Evolutionary conservation across 768 basidiomycete species (phyloP), one percentile per base, ranked within the genome.

Genomic region (Phaeotremella skinneri): DNA sequence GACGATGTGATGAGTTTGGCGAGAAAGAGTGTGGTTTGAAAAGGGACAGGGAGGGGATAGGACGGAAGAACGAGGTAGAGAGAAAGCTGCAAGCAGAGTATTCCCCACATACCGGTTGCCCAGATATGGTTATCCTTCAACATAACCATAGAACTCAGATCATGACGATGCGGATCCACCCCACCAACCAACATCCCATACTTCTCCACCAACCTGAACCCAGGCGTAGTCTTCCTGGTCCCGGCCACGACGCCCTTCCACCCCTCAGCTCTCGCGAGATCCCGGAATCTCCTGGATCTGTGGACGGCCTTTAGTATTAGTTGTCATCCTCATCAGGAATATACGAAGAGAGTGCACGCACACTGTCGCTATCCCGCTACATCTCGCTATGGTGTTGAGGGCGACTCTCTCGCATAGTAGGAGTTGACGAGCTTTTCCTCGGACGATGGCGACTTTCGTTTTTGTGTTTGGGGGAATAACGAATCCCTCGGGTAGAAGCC

Each of bases 101-200:
- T n/a, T n/a, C n/a, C 26, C 7, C 9, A 53, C 81, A 61, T 71
- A 87, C 92, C 92, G 42, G 87, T 89, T 2, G 92, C 94, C 93
- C 92, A 97, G 73, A 98, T 90, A 74, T 99, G 96, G 75, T 99
- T 99, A 70, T 99, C 96, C 78, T 98, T 98, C 70, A 99, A 84
- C 96, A 99, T 99, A 72, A 99, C 93, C 96, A 99, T 98, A 74
- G 89, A 90, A 27, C 90, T 92, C n/a, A 98, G 82, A 76, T 98
- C 93, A 66, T 96, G 87, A 23, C 96, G 85, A 80, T 99, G 96
- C 7, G 90, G 80, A 74, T 99, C 94, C 68, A 97, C 88, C 4
- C 96, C 96, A 17, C 96, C 96, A 14, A 98, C 90, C 45, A 98
- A 67, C 96, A 99, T 98, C 2, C 87, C 96, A 74, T 99, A 97